These are phyloP conservation scores for Tilletia indica DNA, from an alignment of 1,284 basidiomycete genomes.

Conservation along the genomic window DNA sequence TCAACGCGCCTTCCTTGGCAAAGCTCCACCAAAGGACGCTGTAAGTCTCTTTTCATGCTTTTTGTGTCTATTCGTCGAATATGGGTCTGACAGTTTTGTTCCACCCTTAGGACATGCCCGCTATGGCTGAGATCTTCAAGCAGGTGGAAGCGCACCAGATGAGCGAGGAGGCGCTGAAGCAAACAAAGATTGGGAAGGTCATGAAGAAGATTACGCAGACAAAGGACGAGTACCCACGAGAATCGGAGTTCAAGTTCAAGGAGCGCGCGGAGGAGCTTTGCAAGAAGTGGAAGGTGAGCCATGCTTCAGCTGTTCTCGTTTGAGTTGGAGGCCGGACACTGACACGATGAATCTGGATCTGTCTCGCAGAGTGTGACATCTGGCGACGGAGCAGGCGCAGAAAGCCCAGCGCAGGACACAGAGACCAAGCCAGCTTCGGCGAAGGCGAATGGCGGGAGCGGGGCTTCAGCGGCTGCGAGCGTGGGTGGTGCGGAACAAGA, in stretches of 20 bases:
- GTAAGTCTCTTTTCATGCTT: slow-evolving; percentile 32
- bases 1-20: slow-evolving; percentile 80
- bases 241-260: slow-evolving; percentile 82
- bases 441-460: background rate
- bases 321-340: background rate
- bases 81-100: slow-evolving; percentile 8
- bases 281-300: slow-evolving; percentile 50
- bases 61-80: slow-evolving; percentile 24
- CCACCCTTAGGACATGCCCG: slow-evolving; percentile 52
- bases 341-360: background rate
- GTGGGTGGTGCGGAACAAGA: slow-evolving; percentile 10
- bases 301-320: background rate
- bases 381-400: background rate
- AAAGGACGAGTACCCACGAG: slow-evolving; percentile 69
- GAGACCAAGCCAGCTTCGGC: slow-evolving; percentile 7
- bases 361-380: too few relatives aligned
- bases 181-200: slow-evolving; percentile 96
- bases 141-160: slow-evolving; percentile 82
- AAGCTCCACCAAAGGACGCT: slow-evolving; percentile 55
- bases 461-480: background rate
- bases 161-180: slow-evolving; percentile 75
- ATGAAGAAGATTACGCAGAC: slow-evolving; percentile 88
- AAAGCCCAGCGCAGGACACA: slow-evolving; percentile 16
- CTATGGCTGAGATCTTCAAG: slow-evolving; percentile 73
- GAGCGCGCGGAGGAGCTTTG: slow-evolving; percentile 64